Base-by-base conservation (phyloP, 148 eudicot genomes). In the Arbutus unedo region DNA sequence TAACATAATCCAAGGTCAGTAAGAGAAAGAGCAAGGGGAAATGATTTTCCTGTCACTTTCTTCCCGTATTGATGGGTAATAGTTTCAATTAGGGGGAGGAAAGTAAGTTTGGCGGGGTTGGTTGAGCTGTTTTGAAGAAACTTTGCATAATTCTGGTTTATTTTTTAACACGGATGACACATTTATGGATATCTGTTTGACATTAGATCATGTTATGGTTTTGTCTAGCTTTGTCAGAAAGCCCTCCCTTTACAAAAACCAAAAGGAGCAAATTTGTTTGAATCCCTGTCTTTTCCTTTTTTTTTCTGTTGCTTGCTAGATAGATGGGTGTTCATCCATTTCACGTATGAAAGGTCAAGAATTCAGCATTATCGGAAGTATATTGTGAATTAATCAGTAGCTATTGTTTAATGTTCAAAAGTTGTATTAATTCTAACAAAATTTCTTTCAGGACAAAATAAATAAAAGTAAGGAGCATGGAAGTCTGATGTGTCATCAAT, bases 401-500 rank as follows among this genome's bases (percentile, higher is more conserved):
- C 21, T 14, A 6, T 43, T 71, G 21, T 15, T 43, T 0, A 44
- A 71, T 6, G 75, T 18, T 71, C 75, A 44, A 71, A 15, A 44
- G 50, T 71, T 71, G 48, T 44, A 71, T 71, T 4, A 16, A 16
- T 43, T 41, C 75, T 71, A 16, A 71, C 21, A 71, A 44, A 71
- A 43, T 71, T 71, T 50, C n/a, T 71, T 71, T 44, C 75, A 71
- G 75, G 50, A 71, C 49, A 71, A 71, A 71, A 71, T 11, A 4
- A 44, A 71, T 71, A 44, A 71, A 18, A 44, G 16, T 3, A 74
- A 66, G 81, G 85, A 86, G 82, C 85, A 49, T 41, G 72, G 59
- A 44, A 76, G 84, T 48, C 88, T 71, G 8, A 81, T 76, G 87
- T 92, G 96, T 82, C 96, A 92, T 85, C 96, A 92, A 81, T 92